Base-by-base conservation (phyloP, 441 rosid genomes). In the Populus hybrid region DNA sequence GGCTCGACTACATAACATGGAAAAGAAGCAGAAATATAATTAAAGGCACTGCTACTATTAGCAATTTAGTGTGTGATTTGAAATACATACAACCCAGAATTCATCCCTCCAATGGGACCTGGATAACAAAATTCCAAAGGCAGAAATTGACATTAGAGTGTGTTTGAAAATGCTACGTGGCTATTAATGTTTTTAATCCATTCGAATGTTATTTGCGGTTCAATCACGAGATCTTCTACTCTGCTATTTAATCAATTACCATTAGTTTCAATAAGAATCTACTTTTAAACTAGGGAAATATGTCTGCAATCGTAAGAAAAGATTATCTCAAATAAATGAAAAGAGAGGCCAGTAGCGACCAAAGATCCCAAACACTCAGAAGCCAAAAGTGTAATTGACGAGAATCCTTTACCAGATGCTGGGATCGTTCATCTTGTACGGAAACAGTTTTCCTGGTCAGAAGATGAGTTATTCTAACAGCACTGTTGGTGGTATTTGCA, bases 401-500 rank as follows among this genome's bases (percentile, higher is more conserved):
- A 72, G 33, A 79, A 78, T 64, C 66, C 66, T 64, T 77, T 89
- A 93, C 99, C 99, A 89, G 90, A 81, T 95, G 99, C 76, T 95
- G 99, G 71, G 98, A 95, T 79, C 97, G 87, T 87, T 93, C 98
- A 71, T 95, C 99, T 86, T 95, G 99, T 80, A 95, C 90, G 77
- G 97, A 80, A 77, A 95, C 93, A 14, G 87, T 89, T 42, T 92
- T 87, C 78, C 98, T 97, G 28, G 92, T 85, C 24, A 92, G 93
- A 74, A 86, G 77, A 87, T 93, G 98, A 72, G 92, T 91, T 79
- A 92, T 85, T 80, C 98, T 87, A 80, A 95, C 98, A 33, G 98
- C 99, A 74, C 99, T 93, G 78, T 95, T 90, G 69, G 99, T 95
- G 72, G 98, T 95, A 86, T 95, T 95, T 81, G 93, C 99, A 78